A percentile compares a stretch with the other conserved stretches of the same genome.
phyloP scores from a whole-genome alignment of 441 rosid genomes.

The Theobroma grandiflorum region DNA sequence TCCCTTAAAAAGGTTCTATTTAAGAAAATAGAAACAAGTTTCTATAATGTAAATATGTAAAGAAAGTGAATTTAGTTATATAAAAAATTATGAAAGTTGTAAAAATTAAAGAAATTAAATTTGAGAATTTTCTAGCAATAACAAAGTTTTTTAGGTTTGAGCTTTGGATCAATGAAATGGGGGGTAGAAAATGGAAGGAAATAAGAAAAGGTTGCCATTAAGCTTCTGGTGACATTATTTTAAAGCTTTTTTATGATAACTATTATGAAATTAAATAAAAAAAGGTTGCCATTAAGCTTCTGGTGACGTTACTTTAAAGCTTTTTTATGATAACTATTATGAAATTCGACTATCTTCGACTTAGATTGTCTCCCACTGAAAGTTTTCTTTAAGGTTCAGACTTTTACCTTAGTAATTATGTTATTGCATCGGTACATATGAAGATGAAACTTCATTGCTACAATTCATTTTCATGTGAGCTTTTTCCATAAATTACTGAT shows the following conservation, averaged over 20 bases:
- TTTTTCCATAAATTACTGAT: neutral
- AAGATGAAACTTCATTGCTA: neutral
- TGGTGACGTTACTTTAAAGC: neutral
- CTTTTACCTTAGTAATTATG: neutral
- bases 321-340: neutral
- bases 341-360: neutral
- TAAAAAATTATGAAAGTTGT: constrained; percentile 2
- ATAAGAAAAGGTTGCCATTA: neutral
- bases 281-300: neutral
- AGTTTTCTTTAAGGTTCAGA: neutral
- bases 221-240: neutral
- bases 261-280: neutral
- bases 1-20: too few relatives aligned
- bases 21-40: neutral
- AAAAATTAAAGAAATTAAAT: neutral
- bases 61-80: neutral
- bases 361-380: neutral
- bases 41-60: neutral
- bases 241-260: neutral
- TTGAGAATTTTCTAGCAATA: neutral
- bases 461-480: neutral
- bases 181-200: constrained; percentile 16
- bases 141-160: neutral
- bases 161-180: neutral
- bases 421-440: neutral